Base-by-base conservation (phyloP, 2,329 filamentous ascomycete genomes). In the Ceratocystiopsis sp. region DNA sequence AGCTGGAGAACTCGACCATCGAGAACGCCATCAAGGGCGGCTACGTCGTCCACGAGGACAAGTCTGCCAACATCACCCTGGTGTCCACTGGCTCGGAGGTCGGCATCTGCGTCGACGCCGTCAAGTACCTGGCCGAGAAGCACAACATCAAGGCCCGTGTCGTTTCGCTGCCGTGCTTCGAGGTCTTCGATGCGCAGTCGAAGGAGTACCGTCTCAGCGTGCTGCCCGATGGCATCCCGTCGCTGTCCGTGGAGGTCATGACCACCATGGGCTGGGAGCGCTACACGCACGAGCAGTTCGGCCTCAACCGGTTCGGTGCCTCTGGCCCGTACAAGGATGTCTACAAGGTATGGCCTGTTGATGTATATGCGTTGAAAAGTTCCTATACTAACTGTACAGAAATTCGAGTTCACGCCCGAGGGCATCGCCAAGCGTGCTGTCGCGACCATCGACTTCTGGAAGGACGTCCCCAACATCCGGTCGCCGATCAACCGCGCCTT, bases 261-360 rank as follows among this genome's bases (percentile, higher is more conserved):
- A 82, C 75, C 65, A 98, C 91, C 54, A 79, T 95, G 67, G 91
- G 91, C 55, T 98, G 91, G 91, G 87, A 96, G 76, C 83, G 89
- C 65, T 98, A 96, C 71, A 84, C 86, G 47, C 89, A 98, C 68
- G 91, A 98, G 78, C 91, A 98, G 71, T 98, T 98, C 59, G 91
- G 91, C 62, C 78, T 98, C 53, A 98, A 98, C 81, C 78, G 91
- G 62, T 98, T 98, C 66, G 91, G 91, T 78, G 89, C 89, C 53
- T 93, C 84, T 45, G 91, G 89, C 57, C 81, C 89, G 53, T 96
- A 96, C 74, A 89, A 89, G 80, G 80, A 96, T 57, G 86, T 98
- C 48, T 98, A 98, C 76, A 81, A 84, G 73, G 84, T 71, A 70
- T 65, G 73, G 64, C 46, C 14, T 38, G 19, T 36, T 44, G 15